Percentiles rank a stretch among this genome's conserved stretches.
These are phyloP conservation scores for Fomitopsis palustris DNA, from an alignment of 1,284 basidiomycete genomes.

Conservation along the genomic window DNA sequence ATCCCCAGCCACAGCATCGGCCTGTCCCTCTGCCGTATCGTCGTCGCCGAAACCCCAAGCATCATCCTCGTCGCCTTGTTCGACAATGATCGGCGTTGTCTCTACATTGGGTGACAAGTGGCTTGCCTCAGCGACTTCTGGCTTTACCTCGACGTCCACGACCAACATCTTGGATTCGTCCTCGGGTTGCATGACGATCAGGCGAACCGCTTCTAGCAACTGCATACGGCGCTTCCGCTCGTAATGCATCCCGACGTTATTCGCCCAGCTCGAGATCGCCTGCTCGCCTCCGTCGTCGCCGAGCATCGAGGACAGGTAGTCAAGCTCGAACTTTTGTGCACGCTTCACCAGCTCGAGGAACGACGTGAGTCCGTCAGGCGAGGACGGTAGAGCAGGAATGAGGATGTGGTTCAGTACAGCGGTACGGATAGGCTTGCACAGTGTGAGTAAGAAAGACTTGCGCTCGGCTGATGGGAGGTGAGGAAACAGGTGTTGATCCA, in stretches of 20 bases:
- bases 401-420: conserved; percentile 65
- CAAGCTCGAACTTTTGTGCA: conserved; percentile 62
- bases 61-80: conserved; percentile 29
- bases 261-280: conserved; percentile 59
- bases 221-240: conserved; percentile 63
- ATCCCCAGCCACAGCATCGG: conserved; percentile 19
- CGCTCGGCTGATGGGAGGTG: conserved; percentile 46
- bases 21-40: conserved; percentile 10
- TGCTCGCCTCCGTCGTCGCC: conserved; percentile 46
- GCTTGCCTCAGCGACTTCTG: conserved; percentile 8
- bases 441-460: conserved; percentile 43
- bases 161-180: conserved; percentile 29
- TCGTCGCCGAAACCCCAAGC: conserved; percentile 34
- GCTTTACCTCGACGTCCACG: conserved; percentile 28
- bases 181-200: conserved; percentile 38
- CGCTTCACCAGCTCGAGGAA: conserved; percentile 56
- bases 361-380: conserved; percentile 49
- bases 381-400: conserved; percentile 62
- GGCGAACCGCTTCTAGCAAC: conserved; percentile 56
- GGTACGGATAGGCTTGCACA: conserved; percentile 54
- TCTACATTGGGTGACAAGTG: not conserved
- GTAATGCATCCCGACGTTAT: conserved; percentile 64
- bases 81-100: conserved; percentile 5
- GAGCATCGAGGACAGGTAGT: conserved; percentile 46
- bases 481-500: conserved; percentile 50